Conservation (phyloP, 2,329 filamentous ascomycete species). For the Spiromastix sp. region DNA sequence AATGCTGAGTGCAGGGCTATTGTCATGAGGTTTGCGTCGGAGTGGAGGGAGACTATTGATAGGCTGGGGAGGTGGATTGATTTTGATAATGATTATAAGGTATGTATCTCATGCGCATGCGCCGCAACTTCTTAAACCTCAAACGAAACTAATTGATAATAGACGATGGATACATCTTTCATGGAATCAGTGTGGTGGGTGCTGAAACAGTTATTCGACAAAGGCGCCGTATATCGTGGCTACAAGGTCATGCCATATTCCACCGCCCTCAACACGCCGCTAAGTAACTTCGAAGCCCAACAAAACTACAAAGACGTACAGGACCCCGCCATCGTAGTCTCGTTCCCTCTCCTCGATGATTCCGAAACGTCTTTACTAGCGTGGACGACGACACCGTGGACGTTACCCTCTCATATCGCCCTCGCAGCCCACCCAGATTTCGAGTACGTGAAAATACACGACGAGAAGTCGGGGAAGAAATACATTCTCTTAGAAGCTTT, state of each 20-base stretch:
- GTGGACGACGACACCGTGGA: conserved; percentile 89
- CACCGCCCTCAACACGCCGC: conserved; percentile 74
- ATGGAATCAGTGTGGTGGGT: conserved; percentile 98
- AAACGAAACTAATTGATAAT: conserved; percentile 10
- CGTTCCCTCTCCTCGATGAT: conserved; percentile 73
- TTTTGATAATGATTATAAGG: conserved; percentile 96
- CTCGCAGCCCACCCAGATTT: conserved; percentile 72
- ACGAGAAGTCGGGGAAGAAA: conserved; percentile 70
- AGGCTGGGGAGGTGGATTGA: conserved; percentile 91
- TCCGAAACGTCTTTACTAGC: conserved; percentile 66
- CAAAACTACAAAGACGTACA: conserved; percentile 92
- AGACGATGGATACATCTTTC: conserved; percentile 89
- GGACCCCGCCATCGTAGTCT: conserved; percentile 80
- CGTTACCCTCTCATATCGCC: conserved; percentile 67
- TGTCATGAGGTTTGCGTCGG: conserved; percentile 78
- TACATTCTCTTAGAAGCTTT: conserved; percentile 78
- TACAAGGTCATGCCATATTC: conserved; percentile 94
- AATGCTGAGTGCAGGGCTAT: conserved; percentile 87
- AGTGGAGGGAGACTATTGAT: conserved; percentile 84
- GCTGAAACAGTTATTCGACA: conserved; percentile 86
- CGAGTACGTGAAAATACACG: conserved; percentile 77
- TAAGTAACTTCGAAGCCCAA: conserved; percentile 89
- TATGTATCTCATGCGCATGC: conserved; percentile 21
- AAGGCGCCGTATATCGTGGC: conserved; percentile 79
- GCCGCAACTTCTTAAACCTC: no score